phyloP scores from a whole-genome alignment of 768 basidiomycete species.

The Calocera cornea region DNA sequence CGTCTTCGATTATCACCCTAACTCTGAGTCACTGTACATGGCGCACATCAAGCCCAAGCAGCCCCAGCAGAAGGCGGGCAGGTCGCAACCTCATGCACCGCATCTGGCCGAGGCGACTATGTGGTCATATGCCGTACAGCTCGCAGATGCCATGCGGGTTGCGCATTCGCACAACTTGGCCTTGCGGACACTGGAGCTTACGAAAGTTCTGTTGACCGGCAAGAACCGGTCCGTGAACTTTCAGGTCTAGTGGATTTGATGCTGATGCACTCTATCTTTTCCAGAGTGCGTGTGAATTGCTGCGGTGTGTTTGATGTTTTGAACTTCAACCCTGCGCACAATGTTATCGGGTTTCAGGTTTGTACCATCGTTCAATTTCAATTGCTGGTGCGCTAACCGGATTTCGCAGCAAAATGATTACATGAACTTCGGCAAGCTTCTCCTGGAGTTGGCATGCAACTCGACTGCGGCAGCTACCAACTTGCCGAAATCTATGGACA shows the following conservation, averaged over 20 bases:
- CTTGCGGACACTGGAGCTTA: slow-evolving; percentile 67
- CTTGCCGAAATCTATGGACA: slow-evolving; percentile 58
- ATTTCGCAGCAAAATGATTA: slow-evolving; percentile 65
- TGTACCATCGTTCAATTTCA: neutral
- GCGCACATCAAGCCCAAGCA: slow-evolving; percentile 44
- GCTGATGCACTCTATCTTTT: neutral
- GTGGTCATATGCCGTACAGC: slow-evolving; percentile 89
- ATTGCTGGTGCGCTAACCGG: neutral
- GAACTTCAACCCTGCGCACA: slow-evolving; percentile 54
- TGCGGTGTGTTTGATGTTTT: slow-evolving; percentile 82
- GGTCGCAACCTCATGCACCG: slow-evolving; percentile 16
- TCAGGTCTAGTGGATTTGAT: neutral
- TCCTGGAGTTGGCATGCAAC: slow-evolving; percentile 66
- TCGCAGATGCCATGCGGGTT: slow-evolving; percentile 72
- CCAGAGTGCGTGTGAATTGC: slow-evolving; percentile 69
- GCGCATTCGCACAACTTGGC: slow-evolving; percentile 74
- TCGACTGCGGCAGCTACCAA: slow-evolving; percentile 51
- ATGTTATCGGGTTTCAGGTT: slow-evolving; percentile 42
- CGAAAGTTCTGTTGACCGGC: slow-evolving; percentile 77
- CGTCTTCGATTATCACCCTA: slow-evolving; percentile 78
- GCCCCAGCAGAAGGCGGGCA: neutral
- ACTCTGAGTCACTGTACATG: slow-evolving; percentile 68
- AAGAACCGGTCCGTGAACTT: slow-evolving; percentile 54
- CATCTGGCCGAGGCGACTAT: slow-evolving; percentile 66
- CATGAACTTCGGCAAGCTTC: slow-evolving; percentile 66